A percentile compares a stretch with the other conserved stretches of the same genome.
phyloP scores from a whole-genome alignment of 208 protist species.

The Trypanosomatidae sp. region DNA sequence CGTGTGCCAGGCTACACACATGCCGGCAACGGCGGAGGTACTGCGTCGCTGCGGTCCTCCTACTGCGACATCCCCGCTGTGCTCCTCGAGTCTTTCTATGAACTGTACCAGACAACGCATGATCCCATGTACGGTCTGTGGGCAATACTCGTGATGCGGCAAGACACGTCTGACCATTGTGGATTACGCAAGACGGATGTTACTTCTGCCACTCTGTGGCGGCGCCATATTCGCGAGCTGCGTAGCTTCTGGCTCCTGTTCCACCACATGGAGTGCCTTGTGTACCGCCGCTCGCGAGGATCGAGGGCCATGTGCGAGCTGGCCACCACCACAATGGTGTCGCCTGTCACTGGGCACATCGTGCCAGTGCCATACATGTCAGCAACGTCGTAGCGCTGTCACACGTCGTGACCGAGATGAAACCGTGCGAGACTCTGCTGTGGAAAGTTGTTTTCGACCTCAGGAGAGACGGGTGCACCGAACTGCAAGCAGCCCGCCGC shows the following conservation, averaged over 20 bases:
- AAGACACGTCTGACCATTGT: constrained; percentile 26
- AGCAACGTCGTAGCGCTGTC: background rate
- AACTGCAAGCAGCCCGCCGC: background rate
- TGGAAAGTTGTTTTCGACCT: background rate
- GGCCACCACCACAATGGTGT: constrained; percentile 19
- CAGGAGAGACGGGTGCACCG: background rate
- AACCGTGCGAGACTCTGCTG: background rate
- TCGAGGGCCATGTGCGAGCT: constrained; percentile 18
- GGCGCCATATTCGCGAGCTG: constrained; percentile 27
- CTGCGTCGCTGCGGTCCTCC: background rate
- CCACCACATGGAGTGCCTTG: constrained; percentile 29
- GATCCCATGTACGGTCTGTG: constrained; percentile 51
- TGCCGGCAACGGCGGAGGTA: background rate
- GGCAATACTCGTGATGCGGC: constrained; percentile 38
- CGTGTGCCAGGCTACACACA: constrained; percentile 8
- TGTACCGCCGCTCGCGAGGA: constrained; percentile 26
- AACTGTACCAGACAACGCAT: constrained; percentile 39
- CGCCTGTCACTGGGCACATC: constrained; percentile 23
- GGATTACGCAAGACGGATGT: constrained; percentile 5
- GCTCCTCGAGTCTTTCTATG: constrained; percentile 35
- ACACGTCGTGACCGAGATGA: background rate
- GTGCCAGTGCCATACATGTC: background rate
- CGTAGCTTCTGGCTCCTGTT: constrained; percentile 26
- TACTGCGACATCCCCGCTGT: constrained; percentile 23
- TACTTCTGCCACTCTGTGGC: constrained; percentile 3